Evolutionary conservation across 352 stramenopile species (phyloP), one percentile per base, ranked within the genome.

Genomic region (Phytophthora fragariaefolia): DNA sequence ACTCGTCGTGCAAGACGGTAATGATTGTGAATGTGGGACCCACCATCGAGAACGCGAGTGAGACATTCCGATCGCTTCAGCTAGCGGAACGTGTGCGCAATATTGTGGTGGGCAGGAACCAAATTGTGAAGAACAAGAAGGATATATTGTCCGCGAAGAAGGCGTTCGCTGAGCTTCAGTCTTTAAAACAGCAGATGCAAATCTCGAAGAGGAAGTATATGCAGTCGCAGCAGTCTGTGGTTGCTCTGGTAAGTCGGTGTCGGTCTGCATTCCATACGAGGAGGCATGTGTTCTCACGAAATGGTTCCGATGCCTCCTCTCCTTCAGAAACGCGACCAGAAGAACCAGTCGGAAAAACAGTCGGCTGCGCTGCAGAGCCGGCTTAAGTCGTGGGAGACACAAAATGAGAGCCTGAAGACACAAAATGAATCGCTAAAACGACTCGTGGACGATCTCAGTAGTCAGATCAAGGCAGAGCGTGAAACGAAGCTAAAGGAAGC

Each of bases 1-100:
- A 93, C 47, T 89, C 85, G 23, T 90, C 82, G 27, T 93, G 85
- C 63, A 98, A 98, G 80, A 97, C 93, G 8, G 80, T 98, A 27
- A 98, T 98, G 91, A 97, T 98, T 66, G 89, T 98, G 30, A 96
- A 95, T 40, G 84, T 97, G 9, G 92, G 87, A 6, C 93, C 93
- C 4, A 93, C 85, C 1, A 78, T 88, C 46, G 83, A 93, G 57
- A 92, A 86, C 26, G 84, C 81, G 6, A 93, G 76, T 36, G 93
- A 98, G 69, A 96, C 89, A 17, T 91, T 85, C 26, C 88, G 91
- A 6, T 97, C 90, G 20, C 79, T 98, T 43, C 89, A 96, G 58
- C 82, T 98, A 32, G 93, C 91, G 0, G 85, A 92, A 52, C 85
- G 87, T 26, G 87, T 92, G 26, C 80, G 85, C 2, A 84, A 93